Percentiles rank a stretch among this genome's conserved stretches.
Conservation (phyloP, 192 early-diverging fungal species). For the Coemansia sp. region DNA sequence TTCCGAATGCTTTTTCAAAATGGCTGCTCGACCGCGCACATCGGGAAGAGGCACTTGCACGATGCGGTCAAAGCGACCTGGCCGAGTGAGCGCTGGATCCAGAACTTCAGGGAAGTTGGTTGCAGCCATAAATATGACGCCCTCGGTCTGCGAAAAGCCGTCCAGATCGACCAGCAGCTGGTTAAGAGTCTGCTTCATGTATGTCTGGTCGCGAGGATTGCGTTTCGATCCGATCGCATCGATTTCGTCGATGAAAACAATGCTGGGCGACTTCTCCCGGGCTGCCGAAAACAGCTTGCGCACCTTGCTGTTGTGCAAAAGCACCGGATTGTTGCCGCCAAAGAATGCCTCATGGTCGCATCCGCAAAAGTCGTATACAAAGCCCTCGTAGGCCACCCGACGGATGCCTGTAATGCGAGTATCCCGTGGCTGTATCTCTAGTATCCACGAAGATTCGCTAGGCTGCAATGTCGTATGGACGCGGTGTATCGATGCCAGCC, state of each 20-base stretch:
- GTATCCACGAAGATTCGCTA: constrained; percentile 1
- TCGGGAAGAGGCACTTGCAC: constrained; percentile 95
- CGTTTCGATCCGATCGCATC: constrained; percentile 97
- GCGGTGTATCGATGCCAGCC: constrained; percentile 48
- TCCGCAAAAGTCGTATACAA: constrained; percentile 53
- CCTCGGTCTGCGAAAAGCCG: constrained; percentile 94
- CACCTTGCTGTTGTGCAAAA: constrained; percentile 56
- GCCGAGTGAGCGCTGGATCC: constrained; percentile 94
- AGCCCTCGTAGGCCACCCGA: constrained; percentile 31
- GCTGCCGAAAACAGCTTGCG: constrained; percentile 66
- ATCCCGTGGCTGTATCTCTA: constrained; percentile 23
- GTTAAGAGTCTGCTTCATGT: constrained; percentile 98
- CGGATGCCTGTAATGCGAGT: constrained; percentile 34
- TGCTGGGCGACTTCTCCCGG: constrained; percentile 73
- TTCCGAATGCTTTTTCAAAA: constrained; percentile 87
- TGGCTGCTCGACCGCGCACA: constrained; percentile 91
- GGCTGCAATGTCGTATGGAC: constrained; percentile 17
- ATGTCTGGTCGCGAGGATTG: constrained; percentile 88
- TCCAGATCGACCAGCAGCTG: constrained; percentile 99
- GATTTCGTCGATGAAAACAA: constrained; percentile 99
- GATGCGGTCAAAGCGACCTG: constrained; percentile 94
- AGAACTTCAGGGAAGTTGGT: constrained; percentile 98
- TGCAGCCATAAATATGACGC: constrained; percentile 97
- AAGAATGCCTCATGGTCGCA: constrained; percentile 55
- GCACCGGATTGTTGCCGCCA: constrained; percentile 50